Evolutionary conservation across 805 yeast species (phyloP), one percentile per base, ranked within the genome.

Genomic region (Citeromyces nyonsensis): DNA sequence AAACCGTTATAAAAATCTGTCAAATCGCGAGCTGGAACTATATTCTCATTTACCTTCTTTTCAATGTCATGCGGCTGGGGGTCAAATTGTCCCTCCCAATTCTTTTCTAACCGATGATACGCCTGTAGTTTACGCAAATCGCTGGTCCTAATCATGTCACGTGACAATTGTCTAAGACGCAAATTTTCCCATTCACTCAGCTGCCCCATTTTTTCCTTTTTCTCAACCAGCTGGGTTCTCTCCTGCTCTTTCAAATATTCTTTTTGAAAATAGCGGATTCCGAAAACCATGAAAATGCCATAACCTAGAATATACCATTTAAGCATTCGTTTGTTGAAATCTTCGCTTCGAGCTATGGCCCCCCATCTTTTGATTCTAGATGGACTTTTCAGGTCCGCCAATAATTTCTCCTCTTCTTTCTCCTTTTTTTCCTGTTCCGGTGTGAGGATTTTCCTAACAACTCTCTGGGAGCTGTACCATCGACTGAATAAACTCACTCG

Each of bases 11-110:
- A 84, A 45, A 81, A 77, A 8, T 60, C 64, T 1, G 94, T 82
- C 6, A 95, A 79, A 49, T 88, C 95, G 44, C 72, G 68, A 2
- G 93, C 65, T 4, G 79, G 77, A 31, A 77, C 62, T 28, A 82
- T 72, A 31, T 62, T 56, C 18, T 56, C 54, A 24, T 50, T 48
- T 28, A 55, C 26, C 7, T 30, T 33, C 24, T 40, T 36, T 15
- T 44, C 41, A 29, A 56, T 53, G 18, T 56, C 60, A 11, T 41
- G 37, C 5, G 57, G 53, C 15, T 36, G 18, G 7, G 61, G 70
- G 28, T 61, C 45, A 39, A 54, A 48, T 7, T 47, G 42, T 14
- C 45, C 49, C 7, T 56, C 52, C 29, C 29, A 27, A 18, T 18
- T 18, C 30, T 48, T 45, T 37, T 56, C 52, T 61, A 80, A 54